Base-by-base conservation (phyloP, 2,329 filamentous ascomycete genomes). In the Aspergillus ruber region DNA sequence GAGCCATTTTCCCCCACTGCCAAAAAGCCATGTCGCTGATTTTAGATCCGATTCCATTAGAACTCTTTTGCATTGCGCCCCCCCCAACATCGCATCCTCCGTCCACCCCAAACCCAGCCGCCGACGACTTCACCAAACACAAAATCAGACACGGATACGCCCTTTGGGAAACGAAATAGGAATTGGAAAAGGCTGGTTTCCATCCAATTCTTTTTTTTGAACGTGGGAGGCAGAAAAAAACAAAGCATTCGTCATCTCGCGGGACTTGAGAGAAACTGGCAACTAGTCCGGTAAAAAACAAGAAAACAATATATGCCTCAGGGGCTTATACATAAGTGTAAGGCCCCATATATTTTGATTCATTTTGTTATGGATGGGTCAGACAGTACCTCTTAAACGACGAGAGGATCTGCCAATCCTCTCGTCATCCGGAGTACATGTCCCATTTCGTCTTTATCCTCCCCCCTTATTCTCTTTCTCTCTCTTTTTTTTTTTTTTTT, bases 151-250 rank as follows among this genome's bases (percentile, higher is more conserved):
- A n/a, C n/a, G 17, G 33, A 36, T 3, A 36, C n/a, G 13, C 36
- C 36, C 36, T 39, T 39, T 39, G 39, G 45, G 44, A 52, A 50
- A 46, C 10, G 10, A 29, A 29, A 29, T 29, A 29, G 9, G 10
- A 29, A 57, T 57, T 57, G 53, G 52, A 49, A 51, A 29, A 55
- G 56, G 57, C 57, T 56, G 57, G 57, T 48, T 52, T 55, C 49
- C 39, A 49, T 55, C 50, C 55, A 53, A 53, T 57, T 29, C 10
- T 29, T 12, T 12, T 29, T 10, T 29, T 29, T 29, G 9, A 29
- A 29, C 25, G 25, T 29, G 25, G 9, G 25, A 29, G 25, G 25
- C 25, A 29, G 25, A 29, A 29, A 29, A 29, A 29, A 12, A 5
- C 21, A 21, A 4, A 29, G 3, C 25, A 12, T 29, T 29, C 25